phyloP scores from a whole-genome alignment of 2,329 filamentous ascomycete genomes.

The Exophiala lecanii-corni region DNA sequence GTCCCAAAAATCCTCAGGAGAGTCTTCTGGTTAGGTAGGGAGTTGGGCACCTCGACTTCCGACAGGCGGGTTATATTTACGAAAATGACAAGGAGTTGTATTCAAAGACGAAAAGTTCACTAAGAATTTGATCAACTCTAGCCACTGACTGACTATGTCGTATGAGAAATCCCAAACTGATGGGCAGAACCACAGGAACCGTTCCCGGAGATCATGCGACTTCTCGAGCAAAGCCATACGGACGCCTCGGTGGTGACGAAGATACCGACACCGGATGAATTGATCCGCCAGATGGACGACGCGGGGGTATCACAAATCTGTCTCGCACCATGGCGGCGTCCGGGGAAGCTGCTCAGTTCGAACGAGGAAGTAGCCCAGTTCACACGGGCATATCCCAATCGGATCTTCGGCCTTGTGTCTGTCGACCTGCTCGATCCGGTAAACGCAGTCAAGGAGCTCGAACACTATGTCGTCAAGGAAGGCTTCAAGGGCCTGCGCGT shows the following conservation, averaged over 20 bases:
- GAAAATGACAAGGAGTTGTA: too few relatives aligned
- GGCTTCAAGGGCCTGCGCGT: slow-evolving; percentile 27
- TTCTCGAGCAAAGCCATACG: slow-evolving; percentile 10
- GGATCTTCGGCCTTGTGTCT: slow-evolving; percentile 27
- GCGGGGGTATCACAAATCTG: slow-evolving; percentile 23
- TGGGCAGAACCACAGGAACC: background rate
- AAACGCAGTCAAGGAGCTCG: slow-evolving; percentile 26
- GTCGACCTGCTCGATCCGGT: slow-evolving; percentile 28
- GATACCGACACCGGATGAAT: slow-evolving; percentile 20
- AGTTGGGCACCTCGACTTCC: too few relatives aligned
- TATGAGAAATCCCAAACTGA: too few relatives aligned
- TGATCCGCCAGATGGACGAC: slow-evolving; percentile 23
- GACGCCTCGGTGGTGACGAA: slow-evolving; percentile 1
- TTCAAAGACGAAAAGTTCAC: too few relatives aligned
- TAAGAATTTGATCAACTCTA: too few relatives aligned
- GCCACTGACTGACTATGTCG: too few relatives aligned
- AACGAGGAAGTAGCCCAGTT: slow-evolving; percentile 26
- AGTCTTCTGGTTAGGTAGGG: too few relatives aligned
- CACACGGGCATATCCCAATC: slow-evolving; percentile 25
- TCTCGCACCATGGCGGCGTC: slow-evolving; percentile 24
- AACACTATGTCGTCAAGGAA: slow-evolving; percentile 28
- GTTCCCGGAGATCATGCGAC: slow-evolving; percentile 8
- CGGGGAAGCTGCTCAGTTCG: slow-evolving; percentile 23
- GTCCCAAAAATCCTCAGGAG: too few relatives aligned
- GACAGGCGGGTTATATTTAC: too few relatives aligned